Evolutionary conservation across 176 grass and related monocot genomes (phyloP).

Genomic region (Cenchrus americanus): DNA sequence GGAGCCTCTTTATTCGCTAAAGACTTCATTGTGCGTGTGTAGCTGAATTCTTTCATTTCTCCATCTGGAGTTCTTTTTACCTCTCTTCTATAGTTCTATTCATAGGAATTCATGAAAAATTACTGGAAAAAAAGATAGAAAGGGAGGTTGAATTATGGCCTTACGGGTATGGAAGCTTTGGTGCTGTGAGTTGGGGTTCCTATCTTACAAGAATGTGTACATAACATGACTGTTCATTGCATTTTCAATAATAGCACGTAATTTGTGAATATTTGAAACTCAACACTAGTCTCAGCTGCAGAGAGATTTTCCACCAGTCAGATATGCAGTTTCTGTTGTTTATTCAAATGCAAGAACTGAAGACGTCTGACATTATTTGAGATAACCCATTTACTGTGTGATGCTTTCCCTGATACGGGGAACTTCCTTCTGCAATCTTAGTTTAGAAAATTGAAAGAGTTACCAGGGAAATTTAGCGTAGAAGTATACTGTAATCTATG

Average conservation of each 20-base stretch:
- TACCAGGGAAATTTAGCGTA: too few species aligned
- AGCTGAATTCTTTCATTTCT: slow-evolving; percentile 77
- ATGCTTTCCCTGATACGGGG: too few species aligned
- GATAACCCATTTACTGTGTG: background rate
- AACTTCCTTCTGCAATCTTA: background rate
- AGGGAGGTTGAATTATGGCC: slow-evolving; percentile 53
- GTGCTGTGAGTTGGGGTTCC: slow-evolving; percentile 52
- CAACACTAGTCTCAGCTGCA: background rate
- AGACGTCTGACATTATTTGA: background rate
- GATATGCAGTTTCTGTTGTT: background rate
- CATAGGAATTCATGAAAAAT: slow-evolving; percentile 48
- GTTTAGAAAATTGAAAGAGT: background rate
- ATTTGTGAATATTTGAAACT: slow-evolving; percentile 60
- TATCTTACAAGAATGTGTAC: slow-evolving; percentile 61
- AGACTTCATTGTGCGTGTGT: slow-evolving; percentile 53
- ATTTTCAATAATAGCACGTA: slow-evolving; percentile 60
- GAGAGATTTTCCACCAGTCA: background rate
- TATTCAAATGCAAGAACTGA: slow-evolving; percentile 13
- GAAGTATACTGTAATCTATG: too few species aligned
- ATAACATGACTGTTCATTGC: slow-evolving; percentile 63
- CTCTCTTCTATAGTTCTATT: slow-evolving; percentile 60
- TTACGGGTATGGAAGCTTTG: slow-evolving; percentile 44
- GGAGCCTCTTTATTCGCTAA: slow-evolving; percentile 48
- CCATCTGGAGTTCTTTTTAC: slow-evolving; percentile 54
- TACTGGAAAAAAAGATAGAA: slow-evolving; percentile 49